Conservation (phyloP, 2,329 filamentous ascomycete genomes). For the Gaeumannomyces tritici region DNA sequence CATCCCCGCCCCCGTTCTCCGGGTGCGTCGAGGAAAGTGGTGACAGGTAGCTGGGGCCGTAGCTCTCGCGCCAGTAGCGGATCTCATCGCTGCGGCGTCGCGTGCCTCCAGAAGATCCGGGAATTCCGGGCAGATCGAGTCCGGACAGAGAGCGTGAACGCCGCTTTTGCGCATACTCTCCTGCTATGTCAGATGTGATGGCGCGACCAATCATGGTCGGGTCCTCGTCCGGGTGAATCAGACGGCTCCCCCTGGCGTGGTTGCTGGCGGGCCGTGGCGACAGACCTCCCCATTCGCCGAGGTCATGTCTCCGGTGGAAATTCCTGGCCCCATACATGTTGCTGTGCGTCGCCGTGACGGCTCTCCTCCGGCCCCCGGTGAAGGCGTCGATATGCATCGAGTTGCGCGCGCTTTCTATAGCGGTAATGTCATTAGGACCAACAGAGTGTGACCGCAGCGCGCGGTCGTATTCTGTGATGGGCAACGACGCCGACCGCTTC, state of each 20-base stretch:
- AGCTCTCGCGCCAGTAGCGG: conserved; percentile 53
- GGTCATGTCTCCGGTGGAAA: conserved; percentile 19
- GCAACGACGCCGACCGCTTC: conserved; percentile 49
- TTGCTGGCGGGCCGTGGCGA: conserved; percentile 53
- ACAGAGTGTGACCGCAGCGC: conserved; percentile 54
- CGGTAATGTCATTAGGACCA: conserved; percentile 42
- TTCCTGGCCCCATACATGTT: conserved; percentile 26
- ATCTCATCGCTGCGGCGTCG: conserved; percentile 55
- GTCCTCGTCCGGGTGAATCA: conserved; percentile 27
- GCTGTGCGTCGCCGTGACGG: conserved; percentile 28
- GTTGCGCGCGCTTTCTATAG: conserved; percentile 43
- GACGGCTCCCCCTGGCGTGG: conserved; percentile 38
- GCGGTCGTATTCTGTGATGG: conserved; percentile 50
- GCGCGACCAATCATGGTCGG: conserved; percentile 51
- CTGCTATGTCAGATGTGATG: conserved; percentile 42
- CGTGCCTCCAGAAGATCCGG: conserved; percentile 15
- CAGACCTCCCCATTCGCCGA: conserved; percentile 38
- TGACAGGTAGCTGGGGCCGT: conserved; percentile 37
- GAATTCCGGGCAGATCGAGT: conserved; percentile 27
- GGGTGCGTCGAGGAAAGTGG: conserved; percentile 33
- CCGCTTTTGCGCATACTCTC: conserved; percentile 31
- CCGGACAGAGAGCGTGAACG: conserved; percentile 52
- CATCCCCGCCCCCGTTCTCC: conserved; percentile 9
- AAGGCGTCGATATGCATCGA: conserved; percentile 38
- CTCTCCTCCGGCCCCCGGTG: conserved; percentile 22